phyloP scores from a whole-genome alignment of 2,329 filamentous ascomycete species.

The Claviceps paspali region DNA sequence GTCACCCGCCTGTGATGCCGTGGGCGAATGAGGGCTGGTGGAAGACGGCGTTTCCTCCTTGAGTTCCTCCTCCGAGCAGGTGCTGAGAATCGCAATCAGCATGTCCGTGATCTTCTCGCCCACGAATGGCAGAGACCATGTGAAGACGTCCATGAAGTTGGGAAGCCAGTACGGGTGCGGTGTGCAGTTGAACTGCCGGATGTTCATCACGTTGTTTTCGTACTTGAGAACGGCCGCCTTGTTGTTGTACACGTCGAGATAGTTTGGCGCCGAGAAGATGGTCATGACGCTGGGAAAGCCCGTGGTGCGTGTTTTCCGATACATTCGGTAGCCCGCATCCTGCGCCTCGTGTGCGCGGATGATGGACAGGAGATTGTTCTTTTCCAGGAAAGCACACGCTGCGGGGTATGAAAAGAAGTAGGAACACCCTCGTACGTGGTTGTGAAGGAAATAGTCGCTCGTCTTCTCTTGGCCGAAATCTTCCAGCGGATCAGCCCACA shows the following conservation, averaged over 20 bases:
- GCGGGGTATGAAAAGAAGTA: constrained; percentile 99
- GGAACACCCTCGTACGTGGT: constrained; percentile 94
- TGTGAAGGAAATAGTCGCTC: constrained; percentile 93
- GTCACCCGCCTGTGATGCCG: constrained; percentile 29
- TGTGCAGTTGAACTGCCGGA: constrained; percentile 98
- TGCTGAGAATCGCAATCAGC: constrained; percentile 96
- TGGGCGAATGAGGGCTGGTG: constrained; percentile 41
- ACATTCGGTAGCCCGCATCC: constrained; percentile 98
- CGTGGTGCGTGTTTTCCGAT: constrained; percentile 92
- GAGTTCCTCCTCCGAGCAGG: constrained; percentile 96
- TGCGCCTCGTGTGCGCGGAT: constrained; percentile 97
- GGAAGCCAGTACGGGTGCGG: constrained; percentile 98
- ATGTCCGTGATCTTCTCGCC: constrained; percentile 99
- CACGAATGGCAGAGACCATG: constrained; percentile 98
- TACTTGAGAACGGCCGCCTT: constrained; percentile 98
- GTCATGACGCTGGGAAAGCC: constrained; percentile 99
- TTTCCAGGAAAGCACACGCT: constrained; percentile 92
- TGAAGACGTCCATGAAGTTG: constrained; percentile 99
- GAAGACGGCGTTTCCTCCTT: constrained; percentile 70
- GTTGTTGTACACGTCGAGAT: constrained; percentile 99
- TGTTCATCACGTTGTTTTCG: constrained; percentile 99
- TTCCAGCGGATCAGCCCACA: constrained; percentile 95
- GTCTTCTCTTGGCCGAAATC: constrained; percentile 99
- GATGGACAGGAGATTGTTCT: constrained; percentile 94
- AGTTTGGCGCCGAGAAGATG: constrained; percentile 97